Evolutionary conservation across 768 basidiomycete genomes (phyloP).

Genomic region (Pleurotus ostreatus): DNA sequence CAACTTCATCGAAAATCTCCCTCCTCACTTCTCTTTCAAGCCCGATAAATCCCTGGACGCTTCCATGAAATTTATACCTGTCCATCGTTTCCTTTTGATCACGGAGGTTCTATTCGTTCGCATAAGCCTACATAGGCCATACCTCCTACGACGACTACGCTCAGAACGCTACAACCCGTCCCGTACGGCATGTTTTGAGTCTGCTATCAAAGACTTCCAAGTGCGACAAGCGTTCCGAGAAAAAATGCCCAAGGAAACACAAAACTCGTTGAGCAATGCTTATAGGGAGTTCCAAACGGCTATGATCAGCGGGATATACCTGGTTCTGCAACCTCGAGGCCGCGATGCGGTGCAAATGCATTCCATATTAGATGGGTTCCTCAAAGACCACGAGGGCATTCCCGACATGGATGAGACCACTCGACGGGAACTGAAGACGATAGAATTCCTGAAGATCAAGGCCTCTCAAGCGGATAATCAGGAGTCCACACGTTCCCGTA

Average conservation of each 20-base stretch:
- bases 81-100: conserved; percentile 84
- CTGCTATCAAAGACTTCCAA: conserved; percentile 82
- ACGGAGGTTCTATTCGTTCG: conserved; percentile 88
- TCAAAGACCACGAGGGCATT: conserved; percentile 61
- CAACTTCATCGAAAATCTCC: conserved; percentile 70
- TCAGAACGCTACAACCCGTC: conserved; percentile 82
- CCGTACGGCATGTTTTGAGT: conserved; percentile 84
- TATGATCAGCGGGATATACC: conserved; percentile 86
- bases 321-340: conserved; percentile 75
- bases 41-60: conserved; percentile 79
- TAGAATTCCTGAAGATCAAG: conserved; percentile 74
- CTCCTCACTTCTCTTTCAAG: conserved; percentile 72
- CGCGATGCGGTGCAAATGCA: conserved; percentile 70
- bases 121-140: conserved; percentile 83
- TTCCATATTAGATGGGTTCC: conserved; percentile 72
- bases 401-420: conserved; percentile 82
- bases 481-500: conserved; percentile 10
- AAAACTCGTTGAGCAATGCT: conserved; percentile 71
- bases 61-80: conserved; percentile 58
- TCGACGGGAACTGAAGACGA: conserved; percentile 76
- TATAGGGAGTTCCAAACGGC: conserved; percentile 87
- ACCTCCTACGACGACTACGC: conserved; percentile 73
- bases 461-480: conserved; percentile 50
- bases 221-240: conserved; percentile 69
- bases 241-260: conserved; percentile 56